Percentiles rank a stretch among this genome's conserved stretches.
phyloP scores from a whole-genome alignment of 148 eudicot species.

The Silene uniflora region DNA sequence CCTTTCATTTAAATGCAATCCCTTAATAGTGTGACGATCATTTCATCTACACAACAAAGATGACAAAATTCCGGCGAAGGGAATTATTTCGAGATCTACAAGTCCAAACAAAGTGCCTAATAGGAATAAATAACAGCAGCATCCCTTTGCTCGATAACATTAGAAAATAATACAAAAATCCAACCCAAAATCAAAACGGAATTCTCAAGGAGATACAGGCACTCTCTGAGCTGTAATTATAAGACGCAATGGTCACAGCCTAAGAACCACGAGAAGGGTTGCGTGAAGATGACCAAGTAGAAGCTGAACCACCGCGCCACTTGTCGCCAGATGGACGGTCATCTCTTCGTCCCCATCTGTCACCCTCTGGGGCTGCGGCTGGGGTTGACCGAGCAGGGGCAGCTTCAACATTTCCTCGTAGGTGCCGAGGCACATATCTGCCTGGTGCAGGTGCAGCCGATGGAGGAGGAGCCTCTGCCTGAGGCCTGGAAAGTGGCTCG shows the following conservation, averaged over 20 bases:
- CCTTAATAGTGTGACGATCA: background rate
- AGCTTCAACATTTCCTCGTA: constrained; percentile 19
- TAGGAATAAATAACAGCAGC: background rate
- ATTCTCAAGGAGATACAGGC: background rate
- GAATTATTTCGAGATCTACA: background rate
- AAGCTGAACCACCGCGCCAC: constrained; percentile 45
- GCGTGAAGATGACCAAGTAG: constrained; percentile 49
- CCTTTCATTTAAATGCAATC: background rate
- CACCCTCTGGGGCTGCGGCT: constrained; percentile 36
- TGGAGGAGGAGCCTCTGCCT: constrained; percentile 28
- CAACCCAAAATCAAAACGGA: constrained; percentile 21
- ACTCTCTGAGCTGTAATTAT: background rate
- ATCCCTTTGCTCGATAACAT: constrained; percentile 1
- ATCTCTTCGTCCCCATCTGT: constrained; percentile 48
- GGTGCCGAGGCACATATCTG: constrained; percentile 62
- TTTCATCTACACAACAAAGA: background rate
- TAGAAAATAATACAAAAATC: background rate
- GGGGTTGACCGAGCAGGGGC: constrained; percentile 34
- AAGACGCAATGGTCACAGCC: background rate
- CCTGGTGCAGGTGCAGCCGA: constrained; percentile 36
- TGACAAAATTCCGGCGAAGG: background rate
- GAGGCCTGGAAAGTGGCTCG: constrained; percentile 29
- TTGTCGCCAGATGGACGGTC: constrained; percentile 44
- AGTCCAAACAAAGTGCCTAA: background rate
- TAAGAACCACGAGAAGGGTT: constrained; percentile 11